Evolutionary conservation across 2,329 filamentous ascomycete genomes (phyloP), one percentile per base, ranked within the genome.

Genomic region (Penicillium occitanis): DNA sequence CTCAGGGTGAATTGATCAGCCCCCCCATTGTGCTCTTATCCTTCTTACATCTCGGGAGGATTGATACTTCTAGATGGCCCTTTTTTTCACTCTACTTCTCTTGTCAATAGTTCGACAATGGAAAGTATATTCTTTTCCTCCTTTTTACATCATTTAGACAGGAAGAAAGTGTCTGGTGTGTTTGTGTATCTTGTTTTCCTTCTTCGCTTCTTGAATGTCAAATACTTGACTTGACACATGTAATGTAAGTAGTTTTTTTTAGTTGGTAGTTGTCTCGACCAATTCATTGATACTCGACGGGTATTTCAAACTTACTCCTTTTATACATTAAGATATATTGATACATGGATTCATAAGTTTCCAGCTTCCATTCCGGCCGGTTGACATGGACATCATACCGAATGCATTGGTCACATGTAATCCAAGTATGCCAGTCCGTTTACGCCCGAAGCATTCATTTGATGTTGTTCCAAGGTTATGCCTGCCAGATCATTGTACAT

Each of bases 61-160:
- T 35, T 35, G 11, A 25, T 58, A 46, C 22, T 64, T 44, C 58
- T 61, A 60, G 64, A 58, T 67, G 59, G n/a, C 35, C 25, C 17
- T 33, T 33, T 60, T 53, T 59, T 19, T 44, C 25, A 25, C n/a
- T 62, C 22, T 58, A 42, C 42, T 66, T 62, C 51, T 59, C 59
- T 58, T 64, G 62, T 64, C 62, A 58, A 64, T 64, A 58, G 42
- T 64, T 44, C 51, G 51, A 35, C 50, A 64, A 63, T 64, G 25
- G 51, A 58, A 57, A 53, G 22, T 59, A 40, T 57, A 22, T 37
- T 57, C 30, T 53, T 30, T 33, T 53, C 17, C 50, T 17, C 19
- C 33, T 53, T 53, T 33, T 10, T 37, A 33, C 25, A 53, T 53
- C 14, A 33, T n/a, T n/a, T 40, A 57, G 53, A 57, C 53, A 33